Percentiles rank a stretch among this genome's conserved stretches.
Conservation (phyloP, 208 protist species). For the Angomonas desouzai region DNA sequence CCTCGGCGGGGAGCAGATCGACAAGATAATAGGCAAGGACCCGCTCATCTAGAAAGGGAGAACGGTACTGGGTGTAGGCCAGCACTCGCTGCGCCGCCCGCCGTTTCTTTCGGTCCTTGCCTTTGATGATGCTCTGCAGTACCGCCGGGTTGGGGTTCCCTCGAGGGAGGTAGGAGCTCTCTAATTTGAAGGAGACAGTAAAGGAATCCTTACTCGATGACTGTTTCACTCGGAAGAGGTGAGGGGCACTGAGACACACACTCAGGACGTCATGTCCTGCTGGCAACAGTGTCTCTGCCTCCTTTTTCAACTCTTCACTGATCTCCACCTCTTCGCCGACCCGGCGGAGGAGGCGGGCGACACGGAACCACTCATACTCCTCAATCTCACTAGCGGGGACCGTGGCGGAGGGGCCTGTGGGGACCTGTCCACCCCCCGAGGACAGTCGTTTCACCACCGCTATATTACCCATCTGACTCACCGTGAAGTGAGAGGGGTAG, state of each 20-base stretch:
- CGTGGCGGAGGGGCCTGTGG: too few species aligned
- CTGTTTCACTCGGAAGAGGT: conserved; percentile 31
- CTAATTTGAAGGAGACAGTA: background rate
- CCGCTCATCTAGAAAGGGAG: conserved; percentile 3
- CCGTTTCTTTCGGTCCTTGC: background rate
- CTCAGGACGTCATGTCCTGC: conserved; percentile 49
- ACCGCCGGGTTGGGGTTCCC: background rate
- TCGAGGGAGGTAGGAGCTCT: background rate
- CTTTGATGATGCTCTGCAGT: background rate
- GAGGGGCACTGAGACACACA: conserved; percentile 64
- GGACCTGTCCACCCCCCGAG: too few species aligned
- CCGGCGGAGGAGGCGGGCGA: conserved; percentile 63
- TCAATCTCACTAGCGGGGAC: conserved; percentile 42
- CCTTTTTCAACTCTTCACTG: conserved; percentile 24
- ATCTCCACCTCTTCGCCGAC: conserved; percentile 30
- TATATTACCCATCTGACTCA: conserved; percentile 1
- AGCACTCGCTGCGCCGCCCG: background rate
- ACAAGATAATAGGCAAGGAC: conserved; percentile 5
- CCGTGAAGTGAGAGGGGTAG: conserved; percentile 11
- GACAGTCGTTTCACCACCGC: conserved; percentile 8
- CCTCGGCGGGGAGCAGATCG: conserved; percentile 6
- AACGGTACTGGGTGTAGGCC: conserved; percentile 4
- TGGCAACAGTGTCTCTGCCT: conserved; percentile 41
- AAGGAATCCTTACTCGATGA: background rate
- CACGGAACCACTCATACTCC: conserved; percentile 76